phyloP scores from a whole-genome alignment of 192 early-diverging fungal genomes.

The Chytriomyces sp. region DNA sequence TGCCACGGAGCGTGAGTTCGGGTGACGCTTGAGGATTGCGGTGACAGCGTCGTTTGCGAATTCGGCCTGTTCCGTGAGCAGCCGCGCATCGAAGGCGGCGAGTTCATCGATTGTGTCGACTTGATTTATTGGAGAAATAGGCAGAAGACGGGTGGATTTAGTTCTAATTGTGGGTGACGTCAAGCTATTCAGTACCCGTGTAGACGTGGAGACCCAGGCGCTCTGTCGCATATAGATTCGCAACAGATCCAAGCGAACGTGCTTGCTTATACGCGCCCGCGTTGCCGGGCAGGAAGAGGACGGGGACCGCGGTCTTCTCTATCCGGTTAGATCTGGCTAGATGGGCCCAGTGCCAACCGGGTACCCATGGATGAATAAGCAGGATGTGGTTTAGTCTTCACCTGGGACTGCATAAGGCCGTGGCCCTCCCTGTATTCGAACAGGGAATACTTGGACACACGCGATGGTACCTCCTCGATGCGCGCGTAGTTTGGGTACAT shows the following conservation, averaged over 20 bases:
- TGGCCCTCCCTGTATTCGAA: conserved; percentile 15
- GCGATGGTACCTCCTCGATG: conserved; percentile 1
- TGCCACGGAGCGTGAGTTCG: conserved; percentile 68
- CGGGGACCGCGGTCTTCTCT: conserved; percentile 73
- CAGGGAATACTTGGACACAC: conserved; percentile 15
- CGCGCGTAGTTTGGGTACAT: conserved; percentile 25
- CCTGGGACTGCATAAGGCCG: conserved; percentile 33
- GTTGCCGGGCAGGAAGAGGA: conserved; percentile 96
- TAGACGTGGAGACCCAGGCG: neutral
- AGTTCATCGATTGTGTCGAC: conserved; percentile 93
- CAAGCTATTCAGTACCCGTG: neutral
- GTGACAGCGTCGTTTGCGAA: conserved; percentile 56
- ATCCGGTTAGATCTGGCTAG: neutral
- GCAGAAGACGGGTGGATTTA: neutral
- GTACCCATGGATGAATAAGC: neutral
- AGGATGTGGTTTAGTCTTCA: neutral
- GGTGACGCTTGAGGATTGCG: conserved; percentile 45
- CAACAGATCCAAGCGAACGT: conserved; percentile 76
- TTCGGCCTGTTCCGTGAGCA: conserved; percentile 81
- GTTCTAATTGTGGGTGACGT: too few species aligned
- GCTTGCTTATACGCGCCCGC: conserved; percentile 94
- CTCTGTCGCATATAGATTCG: conserved; percentile 41
- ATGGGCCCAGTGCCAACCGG: neutral
- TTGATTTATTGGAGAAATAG: conserved; percentile 31
- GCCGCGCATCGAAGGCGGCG: conserved; percentile 81